Percentiles rank a stretch among this genome's conserved stretches.
These are phyloP conservation scores for Mycena capillaripes DNA, from an alignment of 768 basidiomycete genomes.

Conservation along the genomic window DNA sequence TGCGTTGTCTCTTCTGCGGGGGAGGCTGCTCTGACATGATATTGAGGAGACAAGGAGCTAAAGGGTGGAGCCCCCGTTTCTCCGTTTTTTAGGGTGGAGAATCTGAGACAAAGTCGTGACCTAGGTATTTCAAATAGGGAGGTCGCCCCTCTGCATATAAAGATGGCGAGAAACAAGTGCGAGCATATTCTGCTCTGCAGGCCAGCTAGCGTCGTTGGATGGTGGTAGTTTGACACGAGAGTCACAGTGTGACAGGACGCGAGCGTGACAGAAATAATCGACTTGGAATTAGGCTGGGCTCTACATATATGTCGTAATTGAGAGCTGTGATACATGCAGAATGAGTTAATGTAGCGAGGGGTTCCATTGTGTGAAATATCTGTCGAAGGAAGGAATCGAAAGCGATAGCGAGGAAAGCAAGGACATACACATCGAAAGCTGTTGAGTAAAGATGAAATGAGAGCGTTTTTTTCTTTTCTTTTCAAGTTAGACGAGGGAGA, in stretches of 20 bases:
- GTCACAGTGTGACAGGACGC: not conserved
- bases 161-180: no score
- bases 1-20: not conserved
- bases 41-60: not conserved
- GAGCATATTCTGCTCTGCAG: no score
- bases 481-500: no score
- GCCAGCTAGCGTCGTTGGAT: no score
- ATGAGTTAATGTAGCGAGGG: not conserved
- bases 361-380: not conserved
- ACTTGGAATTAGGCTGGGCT: not conserved
- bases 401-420: slow-evolving; percentile 21
- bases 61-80: not conserved
- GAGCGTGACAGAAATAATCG: not conserved
- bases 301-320: not conserved
- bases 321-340: not conserved
- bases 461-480: not conserved
- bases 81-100: not conserved
- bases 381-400: not conserved
- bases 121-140: not conserved
- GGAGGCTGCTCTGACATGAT: not conserved
- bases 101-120: not conserved
- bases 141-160: no score
- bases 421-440: slow-evolving; percentile 10
- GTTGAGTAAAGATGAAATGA: not conserved
- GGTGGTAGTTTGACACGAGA: no score